Percentiles rank a stretch among this genome's conserved stretches.
Conservation (phyloP, 148 eudicot genomes). For the Rhododendron molle region DNA sequence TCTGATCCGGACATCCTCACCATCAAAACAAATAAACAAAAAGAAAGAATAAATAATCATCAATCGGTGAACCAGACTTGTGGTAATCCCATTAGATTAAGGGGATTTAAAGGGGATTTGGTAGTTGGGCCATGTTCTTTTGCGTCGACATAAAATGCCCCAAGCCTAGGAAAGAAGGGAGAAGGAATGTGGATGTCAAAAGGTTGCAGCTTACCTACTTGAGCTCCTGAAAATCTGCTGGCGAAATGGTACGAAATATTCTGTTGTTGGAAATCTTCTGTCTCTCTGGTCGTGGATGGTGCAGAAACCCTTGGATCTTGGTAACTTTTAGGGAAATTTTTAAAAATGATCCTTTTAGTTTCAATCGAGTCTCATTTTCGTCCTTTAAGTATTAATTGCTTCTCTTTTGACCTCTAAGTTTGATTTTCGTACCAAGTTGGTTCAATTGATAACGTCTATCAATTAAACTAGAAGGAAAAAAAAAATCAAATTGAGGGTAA, state of each 20-base stretch:
- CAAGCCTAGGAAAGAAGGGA: neutral
- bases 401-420: no score
- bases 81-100: neutral
- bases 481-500: no score
- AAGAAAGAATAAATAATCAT: conserved; percentile 1
- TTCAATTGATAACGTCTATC: no score
- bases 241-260: neutral
- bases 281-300: neutral
- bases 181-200: neutral
- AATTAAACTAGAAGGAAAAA: no score
- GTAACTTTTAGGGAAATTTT: neutral
- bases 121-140: neutral
- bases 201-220: neutral
- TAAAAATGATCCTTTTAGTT: no score
- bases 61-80: neutral
- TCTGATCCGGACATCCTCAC: neutral
- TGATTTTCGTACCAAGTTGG: no score
- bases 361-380: no score
- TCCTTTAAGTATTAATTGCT: no score
- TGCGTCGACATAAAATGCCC: neutral
- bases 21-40: no score
- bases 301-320: neutral
- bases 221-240: neutral
- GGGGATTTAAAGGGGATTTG: neutral
- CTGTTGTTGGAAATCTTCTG: neutral